phyloP scores from a whole-genome alignment of 140 eudicot genomes.

The Oenanthe javanica region DNA sequence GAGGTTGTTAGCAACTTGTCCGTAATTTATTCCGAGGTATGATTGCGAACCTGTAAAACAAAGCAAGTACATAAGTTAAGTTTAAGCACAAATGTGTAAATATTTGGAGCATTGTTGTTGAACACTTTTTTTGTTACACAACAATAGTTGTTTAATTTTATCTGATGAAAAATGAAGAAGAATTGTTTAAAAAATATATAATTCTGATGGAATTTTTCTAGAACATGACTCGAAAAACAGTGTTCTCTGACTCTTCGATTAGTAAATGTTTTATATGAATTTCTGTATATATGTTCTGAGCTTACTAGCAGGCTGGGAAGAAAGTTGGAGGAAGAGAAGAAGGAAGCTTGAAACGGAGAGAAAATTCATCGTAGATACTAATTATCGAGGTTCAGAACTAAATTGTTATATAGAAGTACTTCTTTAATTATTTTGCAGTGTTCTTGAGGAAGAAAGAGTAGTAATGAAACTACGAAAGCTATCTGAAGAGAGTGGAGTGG shows the following conservation, averaged over 20 bases:
- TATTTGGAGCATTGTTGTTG: background rate
- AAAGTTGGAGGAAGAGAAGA: background rate
- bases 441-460: background rate
- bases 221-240: background rate
- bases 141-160: background rate
- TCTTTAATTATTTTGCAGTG: background rate
- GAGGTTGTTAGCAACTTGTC: conserved; percentile 71
- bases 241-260: background rate
- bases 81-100: background rate
- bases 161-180: no score
- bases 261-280: background rate
- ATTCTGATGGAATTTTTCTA: no score
- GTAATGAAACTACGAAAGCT: background rate
- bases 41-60: conserved; percentile 50
- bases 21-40: conserved; percentile 71
- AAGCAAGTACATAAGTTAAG: background rate
- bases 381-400: background rate
- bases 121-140: background rate
- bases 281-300: background rate
- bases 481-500: background rate
- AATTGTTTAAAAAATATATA: no score
- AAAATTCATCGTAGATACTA: background rate
- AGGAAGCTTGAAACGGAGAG: background rate
- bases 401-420: background rate
- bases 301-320: background rate